These are phyloP conservation scores for Calonectria pteridis DNA, from an alignment of 2,329 filamentous ascomycete species.

Conservation along the genomic window DNA sequence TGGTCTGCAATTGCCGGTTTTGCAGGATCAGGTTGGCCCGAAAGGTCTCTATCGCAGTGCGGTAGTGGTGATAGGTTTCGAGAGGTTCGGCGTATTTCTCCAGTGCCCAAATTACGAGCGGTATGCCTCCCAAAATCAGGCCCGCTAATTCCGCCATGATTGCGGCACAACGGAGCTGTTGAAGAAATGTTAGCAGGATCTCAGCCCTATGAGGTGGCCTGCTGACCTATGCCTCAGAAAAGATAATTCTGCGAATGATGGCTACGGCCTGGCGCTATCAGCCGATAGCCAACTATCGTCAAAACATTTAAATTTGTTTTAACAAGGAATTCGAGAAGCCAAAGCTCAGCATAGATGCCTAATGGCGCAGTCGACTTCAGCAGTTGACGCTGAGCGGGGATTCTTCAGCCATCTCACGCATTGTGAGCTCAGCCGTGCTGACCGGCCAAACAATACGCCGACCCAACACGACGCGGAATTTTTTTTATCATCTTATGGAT, in stretches of 20 bases:
- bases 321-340: background rate
- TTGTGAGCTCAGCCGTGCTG: background rate
- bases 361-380: background rate
- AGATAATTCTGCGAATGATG: background rate
- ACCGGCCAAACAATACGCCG: background rate
- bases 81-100: constrained; percentile 19
- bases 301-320: background rate
- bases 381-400: background rate
- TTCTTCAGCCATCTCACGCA: background rate
- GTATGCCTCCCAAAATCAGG: constrained; percentile 9
- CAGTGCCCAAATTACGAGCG: constrained; percentile 13
- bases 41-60: constrained; percentile 1
- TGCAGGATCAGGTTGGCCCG: constrained; percentile 2
- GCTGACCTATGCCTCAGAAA: background rate
- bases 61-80: constrained; percentile 3
- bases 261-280: background rate
- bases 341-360: background rate
- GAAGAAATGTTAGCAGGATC: background rate
- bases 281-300: no score
- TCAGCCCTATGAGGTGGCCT: background rate
- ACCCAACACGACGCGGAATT: background rate
- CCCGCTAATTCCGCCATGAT: constrained; percentile 22
- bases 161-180: background rate
- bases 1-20: background rate
- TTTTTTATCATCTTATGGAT: background rate